These are phyloP conservation scores for Ilyonectria mors-panacis DNA, from an alignment of 2,329 filamentous ascomycete genomes.

Conservation along the genomic window DNA sequence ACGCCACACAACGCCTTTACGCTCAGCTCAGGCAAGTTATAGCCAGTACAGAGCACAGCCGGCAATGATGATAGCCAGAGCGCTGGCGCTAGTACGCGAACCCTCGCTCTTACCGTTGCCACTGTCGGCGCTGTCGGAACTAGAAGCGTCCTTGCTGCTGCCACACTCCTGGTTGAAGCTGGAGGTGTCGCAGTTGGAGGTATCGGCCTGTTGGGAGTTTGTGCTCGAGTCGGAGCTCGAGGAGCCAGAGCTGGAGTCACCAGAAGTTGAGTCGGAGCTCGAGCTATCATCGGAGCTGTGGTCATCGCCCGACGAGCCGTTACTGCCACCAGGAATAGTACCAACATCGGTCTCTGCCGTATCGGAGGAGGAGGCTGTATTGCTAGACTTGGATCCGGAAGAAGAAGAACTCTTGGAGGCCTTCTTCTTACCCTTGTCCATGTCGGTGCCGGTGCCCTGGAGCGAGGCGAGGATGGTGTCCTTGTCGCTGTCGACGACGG, in stretches of 20 bases:
- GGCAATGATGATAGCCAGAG: slow-evolving; percentile 56
- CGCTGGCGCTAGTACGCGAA: slow-evolving; percentile 53
- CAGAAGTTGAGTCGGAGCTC: slow-evolving; percentile 14
- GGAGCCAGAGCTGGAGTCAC: slow-evolving; percentile 33
- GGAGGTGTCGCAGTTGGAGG: slow-evolving; percentile 53
- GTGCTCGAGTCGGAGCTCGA: slow-evolving; percentile 34
- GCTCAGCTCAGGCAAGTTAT: slow-evolving; percentile 37
- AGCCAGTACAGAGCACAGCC: slow-evolving; percentile 54
- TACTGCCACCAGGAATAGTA: slow-evolving; percentile 41
- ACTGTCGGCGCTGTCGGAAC: slow-evolving; percentile 32
- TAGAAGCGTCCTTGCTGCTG: slow-evolving; percentile 26
- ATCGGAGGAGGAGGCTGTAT: slow-evolving; percentile 23
- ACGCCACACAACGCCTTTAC: neutral
- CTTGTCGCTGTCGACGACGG: slow-evolving; percentile 82
- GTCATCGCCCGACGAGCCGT: slow-evolving; percentile 23
- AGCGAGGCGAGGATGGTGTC: slow-evolving; percentile 84
- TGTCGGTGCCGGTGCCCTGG: slow-evolving; percentile 84
- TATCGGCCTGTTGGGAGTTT: slow-evolving; percentile 38
- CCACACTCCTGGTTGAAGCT: slow-evolving; percentile 61
- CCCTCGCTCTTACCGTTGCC: slow-evolving; percentile 51
- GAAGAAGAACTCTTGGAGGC: slow-evolving; percentile 35
- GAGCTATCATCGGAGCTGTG: slow-evolving; percentile 31
- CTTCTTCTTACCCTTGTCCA: slow-evolving; percentile 62
- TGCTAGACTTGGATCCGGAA: slow-evolving; percentile 27
- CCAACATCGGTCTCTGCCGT: slow-evolving; percentile 33